Conservation (phyloP, 805 yeast genomes). For the Monosporozyma solicola region DNA sequence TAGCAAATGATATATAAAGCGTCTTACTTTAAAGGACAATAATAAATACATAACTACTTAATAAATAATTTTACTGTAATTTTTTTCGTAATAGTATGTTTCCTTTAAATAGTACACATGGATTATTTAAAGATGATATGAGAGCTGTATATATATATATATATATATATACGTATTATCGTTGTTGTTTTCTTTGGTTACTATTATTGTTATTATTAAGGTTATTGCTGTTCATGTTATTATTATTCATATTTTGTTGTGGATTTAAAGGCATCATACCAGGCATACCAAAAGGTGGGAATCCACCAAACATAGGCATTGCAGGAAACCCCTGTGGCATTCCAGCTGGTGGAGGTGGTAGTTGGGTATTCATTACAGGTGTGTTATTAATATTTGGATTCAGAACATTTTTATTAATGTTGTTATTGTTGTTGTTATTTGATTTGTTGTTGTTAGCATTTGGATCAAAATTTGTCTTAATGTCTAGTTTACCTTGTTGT, state of each 20-base stretch:
- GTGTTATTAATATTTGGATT: not conserved
- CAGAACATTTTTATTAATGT: not conserved
- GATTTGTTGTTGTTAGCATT: conserved; percentile 8
- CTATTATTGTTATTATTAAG: not conserved
- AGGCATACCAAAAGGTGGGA: conserved; percentile 30
- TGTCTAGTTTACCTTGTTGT: conserved; percentile 32
- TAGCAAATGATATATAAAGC: not conserved
- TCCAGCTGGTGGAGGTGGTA: conserved; percentile 25
- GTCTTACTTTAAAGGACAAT: not conserved
- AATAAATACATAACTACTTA: not conserved
- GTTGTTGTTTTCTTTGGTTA: conserved; percentile 1
- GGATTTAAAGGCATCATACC: conserved; percentile 34
- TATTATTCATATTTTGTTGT: conserved; percentile 4
- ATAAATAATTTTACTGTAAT: not conserved
- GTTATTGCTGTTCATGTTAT: conserved; percentile 6
- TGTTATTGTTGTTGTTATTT: conserved; percentile 2
- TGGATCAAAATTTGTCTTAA: conserved; percentile 30
- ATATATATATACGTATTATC: not conserved
- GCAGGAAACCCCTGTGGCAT: conserved; percentile 27
- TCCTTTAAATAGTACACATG: not conserved
- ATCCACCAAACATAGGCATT: conserved; percentile 30
- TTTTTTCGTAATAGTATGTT: not conserved
- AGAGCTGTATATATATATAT: not conserved
- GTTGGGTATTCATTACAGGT: conserved; percentile 9
- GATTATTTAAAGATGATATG: not conserved